A percentile compares a stretch with the other conserved stretches of the same genome.
Conservation (phyloP, 352 stramenopile species). For the Blastocystis sp. region DNA sequence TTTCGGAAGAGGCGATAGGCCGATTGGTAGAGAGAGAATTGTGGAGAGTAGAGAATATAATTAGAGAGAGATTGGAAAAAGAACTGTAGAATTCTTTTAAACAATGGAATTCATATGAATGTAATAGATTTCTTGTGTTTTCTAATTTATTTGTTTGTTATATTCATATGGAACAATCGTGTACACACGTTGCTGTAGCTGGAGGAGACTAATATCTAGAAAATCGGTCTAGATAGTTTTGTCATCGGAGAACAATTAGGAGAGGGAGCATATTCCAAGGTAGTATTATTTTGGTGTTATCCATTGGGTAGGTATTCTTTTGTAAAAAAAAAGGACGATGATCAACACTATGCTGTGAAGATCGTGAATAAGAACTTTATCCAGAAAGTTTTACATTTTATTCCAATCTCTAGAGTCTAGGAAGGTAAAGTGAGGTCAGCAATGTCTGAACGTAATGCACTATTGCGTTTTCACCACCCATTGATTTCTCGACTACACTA, state of each 20-base stretch:
- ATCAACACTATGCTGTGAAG: constrained; percentile 65
- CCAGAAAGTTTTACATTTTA: background rate
- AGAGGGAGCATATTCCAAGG: constrained; percentile 20
- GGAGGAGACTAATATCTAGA: background rate
- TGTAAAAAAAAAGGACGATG: constrained; percentile 50
- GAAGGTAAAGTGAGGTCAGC: constrained; percentile 64
- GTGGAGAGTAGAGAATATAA: background rate
- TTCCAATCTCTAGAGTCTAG: constrained; percentile 21
- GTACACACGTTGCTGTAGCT: background rate
- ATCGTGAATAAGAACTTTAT: constrained; percentile 66
- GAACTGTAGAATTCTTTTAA: background rate
- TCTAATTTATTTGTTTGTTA: background rate
- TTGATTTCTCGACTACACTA: constrained; percentile 64
- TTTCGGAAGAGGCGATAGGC: constrained; percentile 74
- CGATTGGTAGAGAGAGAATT: constrained; percentile 68
- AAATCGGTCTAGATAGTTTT: constrained; percentile 39
- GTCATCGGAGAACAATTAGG: constrained; percentile 42
- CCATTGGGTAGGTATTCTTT: background rate
- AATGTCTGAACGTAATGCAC: constrained; percentile 65
- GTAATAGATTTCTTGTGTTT: background rate
- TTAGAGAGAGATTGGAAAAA: background rate
- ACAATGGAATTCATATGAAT: too few relatives aligned
- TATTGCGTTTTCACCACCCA: constrained; percentile 63
- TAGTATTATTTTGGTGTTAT: background rate
- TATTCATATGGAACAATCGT: background rate